Evolutionary conservation across 768 basidiomycete species (phyloP).

Genomic region (Atractiella rhizophila): DNA sequence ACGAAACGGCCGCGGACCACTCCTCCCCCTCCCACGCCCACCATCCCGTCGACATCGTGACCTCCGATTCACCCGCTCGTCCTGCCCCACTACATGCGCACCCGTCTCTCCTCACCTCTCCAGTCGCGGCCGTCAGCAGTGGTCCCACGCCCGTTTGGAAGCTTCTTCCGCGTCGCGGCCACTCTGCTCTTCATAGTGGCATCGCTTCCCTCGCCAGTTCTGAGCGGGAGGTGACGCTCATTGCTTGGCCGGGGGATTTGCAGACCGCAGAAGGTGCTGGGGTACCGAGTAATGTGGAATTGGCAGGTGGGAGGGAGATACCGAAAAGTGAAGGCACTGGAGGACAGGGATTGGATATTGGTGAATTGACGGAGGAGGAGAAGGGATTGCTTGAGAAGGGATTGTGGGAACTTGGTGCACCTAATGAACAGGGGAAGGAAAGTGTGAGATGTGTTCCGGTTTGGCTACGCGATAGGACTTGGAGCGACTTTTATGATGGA

Average conservation of each 20-base stretch:
- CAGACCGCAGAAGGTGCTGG: slow-evolving; percentile 24
- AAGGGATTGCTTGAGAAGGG: slow-evolving; percentile 40
- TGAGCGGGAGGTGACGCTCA: slow-evolving; percentile 67
- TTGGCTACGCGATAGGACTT: slow-evolving; percentile 50
- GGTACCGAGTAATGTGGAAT: too few relatives aligned
- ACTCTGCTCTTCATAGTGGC: slow-evolving; percentile 83
- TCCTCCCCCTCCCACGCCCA: neutral
- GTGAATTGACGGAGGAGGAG: slow-evolving; percentile 34
- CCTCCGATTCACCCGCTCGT: neutral
- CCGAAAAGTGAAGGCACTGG: too few relatives aligned
- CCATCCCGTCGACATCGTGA: neutral
- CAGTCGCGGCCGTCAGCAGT: neutral
- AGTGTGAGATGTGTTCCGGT: slow-evolving; percentile 61
- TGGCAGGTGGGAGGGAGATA: too few relatives aligned
- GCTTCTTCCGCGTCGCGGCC: slow-evolving; percentile 54
- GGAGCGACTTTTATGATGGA: slow-evolving; percentile 29
- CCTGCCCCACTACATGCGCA: neutral
- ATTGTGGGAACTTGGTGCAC: slow-evolving; percentile 32
- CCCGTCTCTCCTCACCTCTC: neutral
- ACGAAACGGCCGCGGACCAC: slow-evolving; percentile 1
- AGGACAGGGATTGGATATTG: too few relatives aligned
- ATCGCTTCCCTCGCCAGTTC: slow-evolving; percentile 58
- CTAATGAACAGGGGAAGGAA: slow-evolving; percentile 30
- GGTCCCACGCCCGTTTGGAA: slow-evolving; percentile 31
- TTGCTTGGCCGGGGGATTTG: slow-evolving; percentile 87